These are phyloP conservation scores for Colletotrichum karsti DNA, from an alignment of 2,329 filamentous ascomycete genomes.

Conservation along the genomic window DNA sequence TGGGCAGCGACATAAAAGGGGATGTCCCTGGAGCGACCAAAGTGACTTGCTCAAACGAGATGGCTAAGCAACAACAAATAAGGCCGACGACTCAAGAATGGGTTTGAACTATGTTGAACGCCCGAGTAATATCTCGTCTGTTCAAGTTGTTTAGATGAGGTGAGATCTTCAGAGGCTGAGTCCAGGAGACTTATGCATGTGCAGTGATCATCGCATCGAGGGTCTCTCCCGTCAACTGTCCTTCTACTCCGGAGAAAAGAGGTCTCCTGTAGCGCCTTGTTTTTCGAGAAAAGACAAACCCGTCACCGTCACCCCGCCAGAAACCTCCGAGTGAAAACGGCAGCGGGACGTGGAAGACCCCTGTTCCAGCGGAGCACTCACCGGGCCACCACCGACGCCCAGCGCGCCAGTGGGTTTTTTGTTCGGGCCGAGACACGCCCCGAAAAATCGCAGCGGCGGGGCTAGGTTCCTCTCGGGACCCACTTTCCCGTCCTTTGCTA, in stretches of 20 bases:
- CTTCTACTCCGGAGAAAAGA: not conserved
- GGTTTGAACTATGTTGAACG: not conserved
- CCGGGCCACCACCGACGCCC: not conserved
- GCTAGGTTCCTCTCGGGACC: not conserved
- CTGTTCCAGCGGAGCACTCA: not conserved
- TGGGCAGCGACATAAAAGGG: not conserved
- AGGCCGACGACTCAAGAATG: not conserved
- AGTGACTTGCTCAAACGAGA: not conserved
- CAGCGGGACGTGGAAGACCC: not conserved
- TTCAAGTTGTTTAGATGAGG: not conserved
- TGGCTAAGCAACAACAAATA: not conserved
- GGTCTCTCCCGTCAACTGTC: not conserved
- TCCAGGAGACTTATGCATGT: not conserved
- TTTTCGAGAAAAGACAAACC: not conserved
- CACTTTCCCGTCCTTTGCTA: not conserved
- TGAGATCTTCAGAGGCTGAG: not conserved
- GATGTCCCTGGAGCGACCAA: not conserved
- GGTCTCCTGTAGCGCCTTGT: not conserved
- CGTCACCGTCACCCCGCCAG: not conserved
- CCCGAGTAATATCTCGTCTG: not conserved
- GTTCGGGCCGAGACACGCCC: constrained; percentile 23
- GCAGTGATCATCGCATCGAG: not conserved
- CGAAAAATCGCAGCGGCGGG: not conserved
- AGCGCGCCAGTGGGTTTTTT: not conserved
- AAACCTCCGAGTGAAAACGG: not conserved